phyloP scores from a whole-genome alignment of 768 basidiomycete genomes.

The Mycena amicta region DNA sequence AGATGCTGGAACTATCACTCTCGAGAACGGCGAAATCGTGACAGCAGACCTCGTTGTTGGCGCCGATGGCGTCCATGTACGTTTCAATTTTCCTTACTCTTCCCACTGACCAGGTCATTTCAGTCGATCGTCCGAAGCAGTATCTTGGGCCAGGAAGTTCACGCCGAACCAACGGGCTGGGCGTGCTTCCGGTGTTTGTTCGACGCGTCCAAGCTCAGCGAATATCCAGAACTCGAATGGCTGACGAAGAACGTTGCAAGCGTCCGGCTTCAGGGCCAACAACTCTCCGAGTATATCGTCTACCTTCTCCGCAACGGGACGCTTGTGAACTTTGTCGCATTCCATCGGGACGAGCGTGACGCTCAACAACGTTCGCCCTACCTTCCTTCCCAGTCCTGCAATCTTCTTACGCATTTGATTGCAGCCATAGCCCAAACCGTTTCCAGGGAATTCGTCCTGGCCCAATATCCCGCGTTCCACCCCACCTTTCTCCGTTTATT shows the following conservation, averaged over 20 bases:
- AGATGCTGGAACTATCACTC: constrained; percentile 33
- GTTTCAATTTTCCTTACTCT: too few species aligned
- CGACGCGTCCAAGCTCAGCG: background rate
- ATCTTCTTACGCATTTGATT: background rate
- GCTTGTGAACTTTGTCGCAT: background rate
- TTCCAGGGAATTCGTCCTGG: background rate
- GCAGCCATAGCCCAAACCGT: background rate
- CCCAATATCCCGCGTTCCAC: background rate
- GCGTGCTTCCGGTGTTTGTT: background rate
- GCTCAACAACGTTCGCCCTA: background rate
- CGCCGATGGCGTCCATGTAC: constrained; percentile 14
- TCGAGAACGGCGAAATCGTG: constrained; percentile 37
- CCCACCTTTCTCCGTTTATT: constrained; percentile 17
- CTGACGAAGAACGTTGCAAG: background rate
- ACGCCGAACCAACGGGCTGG: background rate
- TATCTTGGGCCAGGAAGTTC: background rate
- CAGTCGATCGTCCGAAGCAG: background rate
- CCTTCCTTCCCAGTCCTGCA: background rate
- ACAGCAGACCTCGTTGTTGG: constrained; percentile 26
- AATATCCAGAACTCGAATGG: background rate
- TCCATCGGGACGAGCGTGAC: background rate
- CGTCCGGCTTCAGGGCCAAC: background rate
- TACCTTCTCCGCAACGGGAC: background rate
- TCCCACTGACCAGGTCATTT: background rate
- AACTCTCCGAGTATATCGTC: background rate